A percentile compares a stretch with the other conserved stretches of the same genome.
Conservation (phyloP, 164 flowering plant species). For the Malania oleifera region DNA sequence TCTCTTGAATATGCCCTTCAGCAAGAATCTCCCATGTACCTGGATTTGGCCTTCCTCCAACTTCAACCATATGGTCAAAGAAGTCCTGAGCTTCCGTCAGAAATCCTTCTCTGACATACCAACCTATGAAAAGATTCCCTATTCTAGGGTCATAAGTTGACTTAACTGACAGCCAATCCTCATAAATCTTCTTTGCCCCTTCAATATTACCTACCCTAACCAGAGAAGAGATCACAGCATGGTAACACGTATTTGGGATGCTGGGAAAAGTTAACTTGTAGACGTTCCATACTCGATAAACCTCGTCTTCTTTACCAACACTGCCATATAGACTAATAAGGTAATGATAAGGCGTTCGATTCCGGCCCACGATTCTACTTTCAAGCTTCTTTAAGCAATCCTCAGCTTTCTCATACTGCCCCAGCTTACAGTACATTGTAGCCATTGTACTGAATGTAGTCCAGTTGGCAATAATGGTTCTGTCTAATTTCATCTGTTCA, state of each 20-base stretch:
- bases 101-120: slow-evolving; percentile 54
- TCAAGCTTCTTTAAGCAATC: slow-evolving; percentile 62
- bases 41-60: slow-evolving; percentile 68
- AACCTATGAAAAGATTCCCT: slow-evolving; percentile 53
- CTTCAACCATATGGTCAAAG: slow-evolving; percentile 45
- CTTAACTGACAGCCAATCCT: slow-evolving; percentile 64
- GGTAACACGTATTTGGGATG: slow-evolving; percentile 72
- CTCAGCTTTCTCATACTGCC: slow-evolving; percentile 55
- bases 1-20: slow-evolving; percentile 46
- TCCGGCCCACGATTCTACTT: slow-evolving; percentile 56
- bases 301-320: slow-evolving; percentile 62
- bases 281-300: slow-evolving; percentile 61
- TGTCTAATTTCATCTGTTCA: slow-evolving; percentile 56
- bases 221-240: slow-evolving; percentile 60
- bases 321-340: slow-evolving; percentile 72
- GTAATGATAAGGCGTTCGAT: slow-evolving; percentile 69
- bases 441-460: slow-evolving; percentile 87
- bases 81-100: slow-evolving; percentile 50
- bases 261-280: slow-evolving; percentile 59
- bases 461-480: slow-evolving; percentile 64
- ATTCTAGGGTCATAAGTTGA: slow-evolving; percentile 63
- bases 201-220: slow-evolving; percentile 55
- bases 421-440: slow-evolving; percentile 60
- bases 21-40: slow-evolving; percentile 73
- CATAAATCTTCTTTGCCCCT: slow-evolving; percentile 63